Evolutionary conservation across 1,284 basidiomycete genomes (phyloP), one percentile per base, ranked within the genome.

Genomic region (Rhodofomes roseus): DNA sequence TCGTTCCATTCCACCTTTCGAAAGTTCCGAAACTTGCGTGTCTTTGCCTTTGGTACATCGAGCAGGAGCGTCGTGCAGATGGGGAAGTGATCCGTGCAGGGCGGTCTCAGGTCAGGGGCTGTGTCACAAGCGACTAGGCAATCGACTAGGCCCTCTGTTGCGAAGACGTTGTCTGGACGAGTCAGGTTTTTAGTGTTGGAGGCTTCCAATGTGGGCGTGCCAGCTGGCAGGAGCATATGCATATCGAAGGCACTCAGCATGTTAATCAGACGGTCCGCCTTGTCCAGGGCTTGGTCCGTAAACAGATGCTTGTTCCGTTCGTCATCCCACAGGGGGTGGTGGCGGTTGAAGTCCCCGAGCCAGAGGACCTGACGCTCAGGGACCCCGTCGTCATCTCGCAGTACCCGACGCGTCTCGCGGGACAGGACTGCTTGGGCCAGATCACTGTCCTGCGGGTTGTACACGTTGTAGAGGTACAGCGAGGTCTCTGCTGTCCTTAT

Each of bases 271-370:
- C 54, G 34, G 31, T 71, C 62, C 0, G 72, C 70, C 0, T 48
- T 48, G 2, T 60, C 51, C 0, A 70, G 58, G 22, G 58, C 55
- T 5, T 14, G 20, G 0, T 52, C 29, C 1, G 69, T 75, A 60
- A 80, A 74, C 0, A 80, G 73, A 27, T 76, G 76, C 0, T 55
- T 5, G 59, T 83, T 80, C 0, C 59, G 25, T 0, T 63, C 57
- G 4, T 75, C 71, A 4, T 81, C 78, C 81, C 80, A 84, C 0
- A 74, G 27, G 0, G 75, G 77, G 67, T 83, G 78, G 63, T 84
- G 81, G 0, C 75, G 64, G 67, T 82, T 83, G 73, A 82, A 82
- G 66, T 83, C 79, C 0, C 79, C 80, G 0, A 51, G 50, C 50
- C 50, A 51, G 27, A 51, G 16, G 8, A 51, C 20, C 5, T 51